phyloP scores from a whole-genome alignment of 2,329 filamentous ascomycete genomes.

The Pseudohalonectria lignicola region DNA sequence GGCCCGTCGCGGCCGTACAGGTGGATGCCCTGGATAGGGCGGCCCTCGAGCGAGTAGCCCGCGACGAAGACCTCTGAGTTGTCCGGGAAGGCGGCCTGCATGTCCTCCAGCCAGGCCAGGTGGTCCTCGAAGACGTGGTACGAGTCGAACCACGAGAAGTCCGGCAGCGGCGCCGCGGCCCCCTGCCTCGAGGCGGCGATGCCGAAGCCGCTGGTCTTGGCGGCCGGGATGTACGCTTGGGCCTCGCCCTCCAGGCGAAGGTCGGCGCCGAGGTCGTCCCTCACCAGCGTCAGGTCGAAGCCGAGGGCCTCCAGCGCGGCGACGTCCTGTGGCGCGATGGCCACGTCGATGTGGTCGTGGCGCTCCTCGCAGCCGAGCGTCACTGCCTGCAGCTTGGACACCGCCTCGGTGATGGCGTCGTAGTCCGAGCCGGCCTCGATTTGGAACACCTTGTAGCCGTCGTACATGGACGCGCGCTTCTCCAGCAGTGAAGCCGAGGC shows the following conservation, averaged over 20 bases:
- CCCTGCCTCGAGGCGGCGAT: constrained; percentile 3
- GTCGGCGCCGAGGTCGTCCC: constrained; percentile 26
- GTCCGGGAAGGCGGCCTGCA: constrained; percentile 30
- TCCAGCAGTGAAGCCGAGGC: constrained; percentile 54
- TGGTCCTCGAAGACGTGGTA: constrained; percentile 45
- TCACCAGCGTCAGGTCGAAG: constrained; percentile 19
- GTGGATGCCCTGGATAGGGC: constrained; percentile 49
- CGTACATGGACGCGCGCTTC: constrained; percentile 48
- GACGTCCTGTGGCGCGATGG: constrained; percentile 24
- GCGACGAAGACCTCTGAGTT: constrained; percentile 35
- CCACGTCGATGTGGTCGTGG: constrained; percentile 21
- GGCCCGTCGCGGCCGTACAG: constrained; percentile 34
- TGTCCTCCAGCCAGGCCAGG: constrained; percentile 31
- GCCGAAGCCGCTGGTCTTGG: constrained; percentile 9
- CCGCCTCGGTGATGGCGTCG: constrained; percentile 19
- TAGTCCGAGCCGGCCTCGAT: constrained; percentile 22
- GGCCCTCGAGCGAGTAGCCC: constrained; percentile 32
- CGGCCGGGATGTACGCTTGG: constrained; percentile 16
- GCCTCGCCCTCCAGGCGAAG: constrained; percentile 22
- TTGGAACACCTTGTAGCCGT: constrained; percentile 32
- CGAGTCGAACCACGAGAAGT: constrained; percentile 36
- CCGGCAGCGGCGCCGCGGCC: constrained; percentile 14
- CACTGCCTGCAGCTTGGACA: constrained; percentile 22
- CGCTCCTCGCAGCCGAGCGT: constrained; percentile 15
- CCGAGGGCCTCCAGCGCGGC: constrained; percentile 15